Conservation (phyloP, 305 asterid species). For the Fraxinus ornus region DNA sequence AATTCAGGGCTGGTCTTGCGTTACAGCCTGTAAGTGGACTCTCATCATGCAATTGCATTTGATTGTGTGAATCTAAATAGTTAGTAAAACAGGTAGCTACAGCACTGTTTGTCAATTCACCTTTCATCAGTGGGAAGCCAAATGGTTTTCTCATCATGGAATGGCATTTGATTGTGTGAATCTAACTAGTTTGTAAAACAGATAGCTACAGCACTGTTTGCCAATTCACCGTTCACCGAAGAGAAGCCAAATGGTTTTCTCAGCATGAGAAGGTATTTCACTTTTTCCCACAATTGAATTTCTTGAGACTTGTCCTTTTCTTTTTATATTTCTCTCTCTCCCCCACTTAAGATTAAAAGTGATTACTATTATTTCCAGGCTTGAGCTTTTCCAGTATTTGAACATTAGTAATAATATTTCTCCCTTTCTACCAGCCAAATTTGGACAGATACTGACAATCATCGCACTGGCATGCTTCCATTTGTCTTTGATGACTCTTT, state of each 20-base stretch:
- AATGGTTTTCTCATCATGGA: not conserved
- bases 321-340: not conserved
- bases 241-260: slow-evolving; percentile 64
- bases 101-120: slow-evolving; percentile 61
- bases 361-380: no score
- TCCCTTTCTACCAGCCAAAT: no score
- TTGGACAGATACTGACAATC: no score
- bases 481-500: no score
- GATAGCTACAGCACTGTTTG: slow-evolving; percentile 78
- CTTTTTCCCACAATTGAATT: not conserved
- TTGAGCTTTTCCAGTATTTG: no score
- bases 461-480: no score
- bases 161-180: not conserved
- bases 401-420: no score
- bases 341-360: not conserved
- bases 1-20: slow-evolving; percentile 50
- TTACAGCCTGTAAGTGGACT: slow-evolving; percentile 46
- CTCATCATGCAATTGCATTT: slow-evolving; percentile 6
- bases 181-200: slow-evolving; percentile 39
- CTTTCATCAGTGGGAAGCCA: slow-evolving; percentile 72
- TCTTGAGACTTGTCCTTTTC: not conserved
- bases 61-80: slow-evolving; percentile 22
- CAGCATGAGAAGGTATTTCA: slow-evolving; percentile 87
- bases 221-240: slow-evolving; percentile 75
- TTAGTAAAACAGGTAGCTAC: slow-evolving; percentile 70